Evolutionary conservation across 2,329 filamentous ascomycete genomes (phyloP).

Genomic region (Epichloe coenophiala): DNA sequence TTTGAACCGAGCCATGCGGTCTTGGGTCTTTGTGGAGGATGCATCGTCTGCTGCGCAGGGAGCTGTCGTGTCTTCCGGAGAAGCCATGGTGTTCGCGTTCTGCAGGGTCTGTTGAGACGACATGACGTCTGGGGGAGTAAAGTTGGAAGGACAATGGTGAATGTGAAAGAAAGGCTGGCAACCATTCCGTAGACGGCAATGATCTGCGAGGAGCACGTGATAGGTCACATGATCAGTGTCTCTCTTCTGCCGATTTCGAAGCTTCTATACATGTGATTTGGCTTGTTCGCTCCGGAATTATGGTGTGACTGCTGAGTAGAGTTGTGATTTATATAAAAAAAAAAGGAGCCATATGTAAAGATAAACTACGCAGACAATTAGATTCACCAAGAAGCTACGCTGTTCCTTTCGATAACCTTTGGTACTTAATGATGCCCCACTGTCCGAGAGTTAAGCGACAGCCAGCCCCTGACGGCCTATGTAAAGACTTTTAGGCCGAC

Average conservation of each 20-base stretch:
- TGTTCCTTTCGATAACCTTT: background rate
- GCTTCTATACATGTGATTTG: too few relatives aligned
- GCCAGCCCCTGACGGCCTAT: background rate
- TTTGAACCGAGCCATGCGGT: slow-evolving; percentile 72
- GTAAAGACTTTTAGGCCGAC: too few relatives aligned
- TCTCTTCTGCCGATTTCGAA: background rate
- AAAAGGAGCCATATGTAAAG: too few relatives aligned
- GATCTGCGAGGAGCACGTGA: background rate
- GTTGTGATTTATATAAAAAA: too few relatives aligned
- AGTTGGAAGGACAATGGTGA: background rate
- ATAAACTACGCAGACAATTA: background rate
- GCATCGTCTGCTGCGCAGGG: slow-evolving; percentile 6
- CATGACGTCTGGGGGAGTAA: background rate
- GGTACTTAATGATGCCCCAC: background rate
- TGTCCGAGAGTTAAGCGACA: background rate
- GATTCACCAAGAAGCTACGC: too few relatives aligned
- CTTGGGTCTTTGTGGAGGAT: slow-evolving; percentile 35
- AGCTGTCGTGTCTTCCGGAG: slow-evolving; percentile 1
- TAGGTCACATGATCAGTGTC: background rate
- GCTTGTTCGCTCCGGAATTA: too few relatives aligned
- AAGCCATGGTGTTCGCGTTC: background rate
- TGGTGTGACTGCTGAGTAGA: background rate
- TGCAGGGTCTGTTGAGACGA: background rate
- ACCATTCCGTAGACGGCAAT: background rate
- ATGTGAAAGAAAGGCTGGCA: background rate